Conservation (phyloP, 805 yeast genomes). For the Candida xyloterini region DNA sequence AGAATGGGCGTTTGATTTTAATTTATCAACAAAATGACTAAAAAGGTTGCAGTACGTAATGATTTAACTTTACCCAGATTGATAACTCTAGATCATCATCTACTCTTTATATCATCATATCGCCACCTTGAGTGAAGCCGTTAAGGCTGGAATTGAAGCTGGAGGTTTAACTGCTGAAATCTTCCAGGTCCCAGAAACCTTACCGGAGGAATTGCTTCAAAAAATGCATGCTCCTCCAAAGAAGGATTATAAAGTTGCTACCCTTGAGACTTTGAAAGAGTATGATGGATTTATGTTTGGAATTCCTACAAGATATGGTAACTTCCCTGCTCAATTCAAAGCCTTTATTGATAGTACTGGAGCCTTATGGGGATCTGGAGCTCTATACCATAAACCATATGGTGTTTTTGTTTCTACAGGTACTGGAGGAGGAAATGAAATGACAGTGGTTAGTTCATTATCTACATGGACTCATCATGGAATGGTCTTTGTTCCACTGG, state of each 20-base stretch:
- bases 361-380: conserved; percentile 69
- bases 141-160: conserved; percentile 63
- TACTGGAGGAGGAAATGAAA: conserved; percentile 74
- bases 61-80: too few species aligned
- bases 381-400: conserved; percentile 67
- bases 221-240: conserved; percentile 66
- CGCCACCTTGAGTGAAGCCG: conserved; percentile 63
- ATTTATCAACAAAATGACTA: conserved; percentile 10
- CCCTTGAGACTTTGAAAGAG: conserved; percentile 49
- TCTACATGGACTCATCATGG: conserved; percentile 73
- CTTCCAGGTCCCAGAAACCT: conserved; percentile 79
- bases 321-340: conserved; percentile 71
- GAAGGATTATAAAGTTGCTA: conserved; percentile 55
- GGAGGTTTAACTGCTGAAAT: conserved; percentile 71
- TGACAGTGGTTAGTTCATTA: conserved; percentile 57
- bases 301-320: conserved; percentile 77
- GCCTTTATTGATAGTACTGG: conserved; percentile 79
- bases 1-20: background rate
- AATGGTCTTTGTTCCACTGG: conserved; percentile 71
- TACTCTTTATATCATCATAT: conserved; percentile 84
- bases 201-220: conserved; percentile 56
- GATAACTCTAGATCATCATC: conserved; percentile 48
- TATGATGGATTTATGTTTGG: conserved; percentile 80
- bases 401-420: conserved; percentile 73
- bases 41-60: conserved; percentile 23